Conservation (phyloP, 208 protist genomes). For the Acanthamoeba sp. region DNA sequence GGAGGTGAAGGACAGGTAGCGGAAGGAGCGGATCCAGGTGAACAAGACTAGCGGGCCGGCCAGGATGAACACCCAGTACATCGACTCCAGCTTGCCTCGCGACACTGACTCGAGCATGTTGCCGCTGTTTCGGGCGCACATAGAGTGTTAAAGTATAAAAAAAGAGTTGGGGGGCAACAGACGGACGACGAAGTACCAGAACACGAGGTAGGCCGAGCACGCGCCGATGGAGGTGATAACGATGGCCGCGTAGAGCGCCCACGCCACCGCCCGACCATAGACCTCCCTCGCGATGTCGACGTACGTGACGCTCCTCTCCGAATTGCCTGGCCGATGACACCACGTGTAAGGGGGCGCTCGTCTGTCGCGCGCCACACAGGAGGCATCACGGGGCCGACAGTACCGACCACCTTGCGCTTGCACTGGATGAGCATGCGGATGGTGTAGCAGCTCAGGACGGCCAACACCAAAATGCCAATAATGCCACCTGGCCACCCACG, state of each 20-base stretch:
- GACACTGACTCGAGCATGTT: slow-evolving; percentile 44
- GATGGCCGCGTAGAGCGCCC: slow-evolving; percentile 68
- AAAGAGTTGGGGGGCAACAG: neutral
- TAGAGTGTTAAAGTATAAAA: neutral
- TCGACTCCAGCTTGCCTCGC: slow-evolving; percentile 16
- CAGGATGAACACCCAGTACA: slow-evolving; percentile 56
- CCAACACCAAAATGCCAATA: slow-evolving; percentile 59
- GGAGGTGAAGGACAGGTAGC: slow-evolving; percentile 76
- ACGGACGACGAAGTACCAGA: slow-evolving; percentile 48
- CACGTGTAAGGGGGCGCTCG: neutral
- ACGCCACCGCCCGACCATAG: neutral
- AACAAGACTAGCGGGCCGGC: slow-evolving; percentile 24
- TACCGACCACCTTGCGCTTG: slow-evolving; percentile 50
- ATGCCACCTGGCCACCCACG: neutral
- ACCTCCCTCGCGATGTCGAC: slow-evolving; percentile 40
- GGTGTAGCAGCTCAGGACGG: slow-evolving; percentile 67
- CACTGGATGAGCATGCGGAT: slow-evolving; percentile 75
- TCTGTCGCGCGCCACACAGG: neutral
- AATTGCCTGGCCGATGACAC: neutral
- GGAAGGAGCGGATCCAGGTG: slow-evolving; percentile 69
- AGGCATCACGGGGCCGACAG: neutral
- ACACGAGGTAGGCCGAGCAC: slow-evolving; percentile 61
- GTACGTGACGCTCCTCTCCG: neutral
- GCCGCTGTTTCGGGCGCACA: neutral
- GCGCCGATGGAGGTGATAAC: slow-evolving; percentile 66